These are phyloP conservation scores for Cryptosporidium ubiquitum DNA, from an alignment of 169 alveolate species.

Conservation along the genomic window DNA sequence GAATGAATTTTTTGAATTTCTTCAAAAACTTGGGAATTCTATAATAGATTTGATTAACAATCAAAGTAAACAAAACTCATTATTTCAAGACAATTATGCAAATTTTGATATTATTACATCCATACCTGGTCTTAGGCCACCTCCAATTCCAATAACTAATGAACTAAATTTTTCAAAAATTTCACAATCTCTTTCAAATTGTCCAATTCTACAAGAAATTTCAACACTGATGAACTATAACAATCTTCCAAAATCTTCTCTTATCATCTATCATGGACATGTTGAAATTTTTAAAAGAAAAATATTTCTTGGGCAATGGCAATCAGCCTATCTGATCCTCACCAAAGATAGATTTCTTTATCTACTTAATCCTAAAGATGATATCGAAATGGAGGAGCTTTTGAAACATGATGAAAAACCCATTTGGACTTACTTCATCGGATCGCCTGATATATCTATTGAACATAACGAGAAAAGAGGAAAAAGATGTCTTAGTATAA, in stretches of 20 bases:
- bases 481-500: slow-evolving; percentile 27
- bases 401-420: slow-evolving; percentile 63
- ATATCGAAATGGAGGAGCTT: slow-evolving; percentile 55
- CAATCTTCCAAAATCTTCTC: slow-evolving; percentile 35
- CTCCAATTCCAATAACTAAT: slow-evolving; percentile 52
- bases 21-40: slow-evolving; percentile 23
- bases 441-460: neutral
- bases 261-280: slow-evolving; percentile 54
- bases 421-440: slow-evolving; percentile 1
- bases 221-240: slow-evolving; percentile 3
- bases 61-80: neutral
- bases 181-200: neutral
- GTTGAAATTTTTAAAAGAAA: slow-evolving; percentile 29
- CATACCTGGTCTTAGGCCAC: slow-evolving; percentile 62
- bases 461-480: slow-evolving; percentile 24
- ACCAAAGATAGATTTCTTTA: slow-evolving; percentile 62
- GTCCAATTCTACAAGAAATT: slow-evolving; percentile 1
- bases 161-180: slow-evolving; percentile 12
- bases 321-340: slow-evolving; percentile 43
- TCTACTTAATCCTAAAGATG: slow-evolving; percentile 38
- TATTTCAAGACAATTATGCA: neutral
- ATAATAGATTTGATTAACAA: neutral
- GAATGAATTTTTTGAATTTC: slow-evolving; percentile 33
- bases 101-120: slow-evolving; percentile 49
- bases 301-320: slow-evolving; percentile 41